phyloP scores from a whole-genome alignment of 768 basidiomycete genomes.

The Lactifluus volemus region DNA sequence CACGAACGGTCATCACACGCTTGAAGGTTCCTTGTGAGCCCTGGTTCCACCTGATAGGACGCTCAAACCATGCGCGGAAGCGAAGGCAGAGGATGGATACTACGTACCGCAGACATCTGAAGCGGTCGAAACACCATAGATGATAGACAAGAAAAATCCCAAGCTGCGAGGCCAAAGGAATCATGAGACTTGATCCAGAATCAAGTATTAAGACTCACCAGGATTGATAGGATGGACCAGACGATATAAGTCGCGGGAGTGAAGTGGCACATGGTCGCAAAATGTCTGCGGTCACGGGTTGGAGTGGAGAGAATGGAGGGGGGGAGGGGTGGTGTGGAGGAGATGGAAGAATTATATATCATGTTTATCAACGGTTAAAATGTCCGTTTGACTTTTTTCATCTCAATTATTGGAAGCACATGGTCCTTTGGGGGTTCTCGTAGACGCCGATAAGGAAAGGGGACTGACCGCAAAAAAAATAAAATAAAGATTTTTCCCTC shows the following conservation, averaged over 20 bases:
- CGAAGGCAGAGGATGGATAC: slow-evolving; percentile 12
- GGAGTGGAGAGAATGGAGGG: neutral
- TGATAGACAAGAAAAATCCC: slow-evolving; percentile 59
- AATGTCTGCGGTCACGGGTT: neutral
- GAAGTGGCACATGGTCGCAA: slow-evolving; percentile 2
- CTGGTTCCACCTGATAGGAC: slow-evolving; percentile 50
- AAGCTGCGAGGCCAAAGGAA: slow-evolving; percentile 32
- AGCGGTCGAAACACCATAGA: slow-evolving; percentile 73
- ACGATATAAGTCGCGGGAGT: slow-evolving; percentile 34
- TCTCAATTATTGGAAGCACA: slow-evolving; percentile 5
- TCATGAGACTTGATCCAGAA: neutral
- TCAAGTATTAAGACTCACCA: slow-evolving; percentile 34
- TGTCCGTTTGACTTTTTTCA: neutral
- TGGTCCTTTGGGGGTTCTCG: neutral
- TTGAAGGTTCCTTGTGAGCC: slow-evolving; percentile 70
- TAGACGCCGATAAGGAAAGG: neutral
- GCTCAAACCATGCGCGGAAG: neutral
- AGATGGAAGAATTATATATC: neutral
- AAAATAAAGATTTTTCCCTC: too few relatives aligned
- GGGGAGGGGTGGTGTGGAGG: neutral
- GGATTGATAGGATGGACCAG: slow-evolving; percentile 46
- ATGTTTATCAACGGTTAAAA: neutral
- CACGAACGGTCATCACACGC: slow-evolving; percentile 71
- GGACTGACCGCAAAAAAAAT: too few relatives aligned
- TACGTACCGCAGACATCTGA: slow-evolving; percentile 56